These are phyloP conservation scores for Acidiella bohemica DNA, from an alignment of 495 filamentous ascomycete species.

Conservation along the genomic window DNA sequence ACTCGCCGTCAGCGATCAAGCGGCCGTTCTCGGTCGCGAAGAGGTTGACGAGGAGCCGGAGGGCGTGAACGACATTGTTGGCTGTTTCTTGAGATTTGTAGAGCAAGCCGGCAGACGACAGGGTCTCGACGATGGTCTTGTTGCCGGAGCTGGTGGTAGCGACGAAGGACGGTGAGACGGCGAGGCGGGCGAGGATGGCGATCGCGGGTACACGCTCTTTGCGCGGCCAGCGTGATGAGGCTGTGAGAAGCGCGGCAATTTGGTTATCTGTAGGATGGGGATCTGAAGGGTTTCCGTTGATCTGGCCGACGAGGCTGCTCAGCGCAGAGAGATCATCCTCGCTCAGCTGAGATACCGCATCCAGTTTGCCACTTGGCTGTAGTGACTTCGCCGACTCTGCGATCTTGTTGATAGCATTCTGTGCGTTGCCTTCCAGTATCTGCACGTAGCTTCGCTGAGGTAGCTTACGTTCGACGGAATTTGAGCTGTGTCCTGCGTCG, in stretches of 20 bases:
- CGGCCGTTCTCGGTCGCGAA: conserved; percentile 66
- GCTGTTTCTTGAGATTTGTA: conserved; percentile 33
- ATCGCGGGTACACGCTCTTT: conserved; percentile 66
- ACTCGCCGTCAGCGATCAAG: conserved; percentile 41
- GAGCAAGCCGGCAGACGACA: conserved; percentile 44
- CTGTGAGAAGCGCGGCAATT: conserved; percentile 32
- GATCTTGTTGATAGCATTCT: conserved; percentile 18
- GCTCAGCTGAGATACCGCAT: conserved; percentile 35
- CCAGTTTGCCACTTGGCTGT: conserved; percentile 16
- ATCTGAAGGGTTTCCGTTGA: conserved; percentile 31
- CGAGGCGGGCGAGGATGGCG: conserved; percentile 70
- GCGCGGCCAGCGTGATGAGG: conserved; percentile 64
- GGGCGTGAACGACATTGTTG: conserved; percentile 77
- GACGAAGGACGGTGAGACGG: conserved; percentile 38
- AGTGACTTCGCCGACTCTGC: conserved; percentile 32
- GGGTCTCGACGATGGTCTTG: conserved; percentile 40
- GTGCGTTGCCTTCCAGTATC: conserved; percentile 17
- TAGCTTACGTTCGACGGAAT: conserved; percentile 7
- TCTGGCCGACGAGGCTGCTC: conserved; percentile 37
- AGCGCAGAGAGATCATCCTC: conserved; percentile 52
- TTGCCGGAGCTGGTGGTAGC: conserved; percentile 34
- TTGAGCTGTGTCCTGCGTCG: conserved; percentile 28
- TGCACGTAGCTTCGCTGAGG: conserved; percentile 13
- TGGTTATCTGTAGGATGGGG: conserved; percentile 14
- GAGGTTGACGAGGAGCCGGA: conserved; percentile 73